Conservation (phyloP, 2,329 filamentous ascomycete species). For the Cadophora sp. region DNA sequence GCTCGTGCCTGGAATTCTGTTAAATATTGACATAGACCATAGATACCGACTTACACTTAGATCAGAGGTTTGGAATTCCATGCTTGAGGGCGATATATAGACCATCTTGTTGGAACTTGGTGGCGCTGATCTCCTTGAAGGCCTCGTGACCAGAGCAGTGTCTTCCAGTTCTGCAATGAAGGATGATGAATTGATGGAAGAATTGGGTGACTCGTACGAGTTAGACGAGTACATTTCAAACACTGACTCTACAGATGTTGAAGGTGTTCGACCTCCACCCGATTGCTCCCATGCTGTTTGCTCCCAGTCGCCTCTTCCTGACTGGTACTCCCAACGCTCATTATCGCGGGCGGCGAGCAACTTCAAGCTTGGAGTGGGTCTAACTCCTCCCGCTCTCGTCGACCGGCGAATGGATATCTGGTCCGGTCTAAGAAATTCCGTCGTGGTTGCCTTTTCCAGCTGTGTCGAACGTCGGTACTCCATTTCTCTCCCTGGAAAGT, state of each 20-base stretch:
- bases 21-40: too few species aligned
- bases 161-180: slow-evolving; percentile 40
- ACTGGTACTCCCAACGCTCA: slow-evolving; percentile 32
- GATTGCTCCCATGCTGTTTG: slow-evolving; percentile 28
- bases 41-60: slow-evolving; percentile 23
- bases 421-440: slow-evolving; percentile 20
- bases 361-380: slow-evolving; percentile 25
- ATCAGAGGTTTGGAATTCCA: slow-evolving; percentile 26
- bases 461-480: slow-evolving; percentile 19
- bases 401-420: slow-evolving; percentile 17
- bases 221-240: slow-evolving; percentile 35
- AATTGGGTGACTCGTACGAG: slow-evolving; percentile 28
- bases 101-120: slow-evolving; percentile 6
- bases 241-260: slow-evolving; percentile 37
- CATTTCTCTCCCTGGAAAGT: slow-evolving; percentile 11
- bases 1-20: slow-evolving; percentile 31
- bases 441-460: slow-evolving; percentile 13
- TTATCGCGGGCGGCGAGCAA: slow-evolving; percentile 29
- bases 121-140: neutral
- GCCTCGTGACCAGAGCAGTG: slow-evolving; percentile 27
- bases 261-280: slow-evolving; percentile 29
- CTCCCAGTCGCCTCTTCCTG: slow-evolving; percentile 30
- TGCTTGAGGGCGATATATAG: slow-evolving; percentile 22
- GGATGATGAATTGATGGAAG: slow-evolving; percentile 31
- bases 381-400: slow-evolving; percentile 13